Conservation (phyloP, 2,329 filamentous ascomycete species). For the Curvularia lunata region DNA sequence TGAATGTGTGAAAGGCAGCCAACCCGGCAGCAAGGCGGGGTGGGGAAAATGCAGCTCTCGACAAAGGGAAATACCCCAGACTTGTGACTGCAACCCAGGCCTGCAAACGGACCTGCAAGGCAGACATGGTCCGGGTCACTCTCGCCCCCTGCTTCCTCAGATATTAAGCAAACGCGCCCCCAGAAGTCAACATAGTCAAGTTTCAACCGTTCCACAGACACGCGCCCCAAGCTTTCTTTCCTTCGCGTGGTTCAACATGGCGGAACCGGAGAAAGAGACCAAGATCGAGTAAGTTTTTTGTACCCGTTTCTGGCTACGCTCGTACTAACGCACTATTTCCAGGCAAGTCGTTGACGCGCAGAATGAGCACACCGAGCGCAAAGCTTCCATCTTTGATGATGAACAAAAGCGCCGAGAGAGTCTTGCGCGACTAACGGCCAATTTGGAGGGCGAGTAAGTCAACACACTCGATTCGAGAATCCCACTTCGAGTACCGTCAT, state of each 20-base stretch:
- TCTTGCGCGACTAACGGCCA: constrained; percentile 35
- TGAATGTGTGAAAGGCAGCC: constrained; percentile 1
- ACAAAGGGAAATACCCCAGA: background rate
- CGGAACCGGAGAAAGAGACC: constrained; percentile 26
- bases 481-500: background rate
- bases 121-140: background rate
- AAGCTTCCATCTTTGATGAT: constrained; percentile 31
- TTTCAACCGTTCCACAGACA: background rate
- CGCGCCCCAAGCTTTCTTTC: background rate
- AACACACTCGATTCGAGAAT: background rate
- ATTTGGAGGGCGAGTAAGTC: constrained; percentile 44
- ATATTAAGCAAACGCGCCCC: background rate
- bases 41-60: constrained; percentile 1
- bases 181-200: background rate
- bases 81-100: constrained; percentile 1
- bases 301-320: background rate
- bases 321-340: constrained; percentile 5
- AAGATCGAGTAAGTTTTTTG: constrained; percentile 25
- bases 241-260: constrained; percentile 4
- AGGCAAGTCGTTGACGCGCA: constrained; percentile 26
- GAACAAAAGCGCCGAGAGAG: constrained; percentile 34
- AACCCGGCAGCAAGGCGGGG: background rate
- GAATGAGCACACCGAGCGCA: constrained; percentile 21
- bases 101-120: background rate
- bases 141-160: background rate